Evolutionary conservation across 179 eudicot genomes (phyloP).

Genomic region (Beta corolliflora): DNA sequence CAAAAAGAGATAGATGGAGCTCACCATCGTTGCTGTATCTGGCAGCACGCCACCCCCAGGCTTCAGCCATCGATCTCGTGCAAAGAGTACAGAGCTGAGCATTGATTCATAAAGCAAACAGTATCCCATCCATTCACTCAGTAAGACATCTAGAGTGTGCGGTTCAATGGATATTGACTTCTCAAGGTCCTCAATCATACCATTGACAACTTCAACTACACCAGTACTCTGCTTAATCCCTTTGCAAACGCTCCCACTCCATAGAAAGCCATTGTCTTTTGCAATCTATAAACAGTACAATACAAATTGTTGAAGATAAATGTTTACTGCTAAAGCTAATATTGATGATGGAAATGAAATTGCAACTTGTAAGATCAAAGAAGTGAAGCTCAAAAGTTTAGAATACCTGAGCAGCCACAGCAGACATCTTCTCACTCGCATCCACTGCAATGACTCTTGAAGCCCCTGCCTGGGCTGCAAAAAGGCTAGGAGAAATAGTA

Average conservation of each 20-base stretch:
- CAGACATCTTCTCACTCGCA: constrained; percentile 93
- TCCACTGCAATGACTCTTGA: constrained; percentile 89
- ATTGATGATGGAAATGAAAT: background rate
- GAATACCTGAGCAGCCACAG: constrained; percentile 76
- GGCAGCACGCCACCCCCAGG: constrained; percentile 98
- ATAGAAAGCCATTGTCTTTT: constrained; percentile 60
- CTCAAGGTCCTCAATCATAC: constrained; percentile 92
- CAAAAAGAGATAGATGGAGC: constrained; percentile 15
- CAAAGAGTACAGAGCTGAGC: constrained; percentile 86
- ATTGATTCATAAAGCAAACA: constrained; percentile 94
- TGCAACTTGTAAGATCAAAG: background rate
- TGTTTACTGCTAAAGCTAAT: constrained; percentile 6
- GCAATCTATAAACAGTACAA: constrained; percentile 63
- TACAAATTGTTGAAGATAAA: constrained; percentile 17
- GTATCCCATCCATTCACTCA: constrained; percentile 99
- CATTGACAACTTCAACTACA: constrained; percentile 67
- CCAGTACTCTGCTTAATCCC: constrained; percentile 36
- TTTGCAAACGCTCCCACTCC: constrained; percentile 33
- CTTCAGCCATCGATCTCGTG: constrained; percentile 92
- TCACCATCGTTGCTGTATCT: constrained; percentile 89
- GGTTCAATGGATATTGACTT: constrained; percentile 51
- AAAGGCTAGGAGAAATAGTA: constrained; percentile 58
- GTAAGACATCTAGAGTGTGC: constrained; percentile 77
- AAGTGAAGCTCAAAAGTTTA: constrained; percentile 1
- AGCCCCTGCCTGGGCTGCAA: constrained; percentile 97